phyloP scores from a whole-genome alignment of 1,139 yeast species.

The Kurtzmaniella natalensis region DNA sequence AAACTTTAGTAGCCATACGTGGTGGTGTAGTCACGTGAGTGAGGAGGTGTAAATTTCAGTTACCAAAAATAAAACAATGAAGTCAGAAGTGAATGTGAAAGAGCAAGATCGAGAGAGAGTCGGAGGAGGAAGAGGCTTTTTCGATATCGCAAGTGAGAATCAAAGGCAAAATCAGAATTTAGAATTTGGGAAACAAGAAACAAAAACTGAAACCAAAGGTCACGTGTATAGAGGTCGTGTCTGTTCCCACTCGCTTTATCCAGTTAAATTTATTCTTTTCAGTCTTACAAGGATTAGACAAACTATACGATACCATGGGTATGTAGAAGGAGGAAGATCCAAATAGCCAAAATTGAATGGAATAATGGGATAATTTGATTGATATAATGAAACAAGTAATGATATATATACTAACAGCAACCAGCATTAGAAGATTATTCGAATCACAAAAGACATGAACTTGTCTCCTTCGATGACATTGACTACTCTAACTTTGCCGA shows the following conservation, averaged over 20 bases:
- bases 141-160: too few relatives aligned
- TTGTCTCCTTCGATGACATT: slow-evolving; percentile 80
- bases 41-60: too few relatives aligned
- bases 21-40: too few relatives aligned
- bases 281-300: slow-evolving; percentile 4
- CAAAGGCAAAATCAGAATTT: too few relatives aligned
- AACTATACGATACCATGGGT: slow-evolving; percentile 15
- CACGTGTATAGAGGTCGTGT: slow-evolving; percentile 10
- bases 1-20: too few relatives aligned
- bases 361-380: not conserved
- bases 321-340: slow-evolving; percentile 9
- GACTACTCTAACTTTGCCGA: slow-evolving; percentile 65
- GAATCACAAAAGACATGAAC: slow-evolving; percentile 63
- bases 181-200: too few relatives aligned
- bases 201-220: too few relatives aligned
- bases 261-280: slow-evolving; percentile 16
- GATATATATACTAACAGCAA: slow-evolving; percentile 7
- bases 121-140: too few relatives aligned
- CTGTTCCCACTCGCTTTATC: slow-evolving; percentile 7
- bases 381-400: not conserved
- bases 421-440: slow-evolving; percentile 37
- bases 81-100: too few relatives aligned
- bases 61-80: too few relatives aligned
- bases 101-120: too few relatives aligned
- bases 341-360: not conserved